Evolutionary conservation across 108 stramenopile species (phyloP).

Genomic region (Skeletonema menzelii): DNA sequence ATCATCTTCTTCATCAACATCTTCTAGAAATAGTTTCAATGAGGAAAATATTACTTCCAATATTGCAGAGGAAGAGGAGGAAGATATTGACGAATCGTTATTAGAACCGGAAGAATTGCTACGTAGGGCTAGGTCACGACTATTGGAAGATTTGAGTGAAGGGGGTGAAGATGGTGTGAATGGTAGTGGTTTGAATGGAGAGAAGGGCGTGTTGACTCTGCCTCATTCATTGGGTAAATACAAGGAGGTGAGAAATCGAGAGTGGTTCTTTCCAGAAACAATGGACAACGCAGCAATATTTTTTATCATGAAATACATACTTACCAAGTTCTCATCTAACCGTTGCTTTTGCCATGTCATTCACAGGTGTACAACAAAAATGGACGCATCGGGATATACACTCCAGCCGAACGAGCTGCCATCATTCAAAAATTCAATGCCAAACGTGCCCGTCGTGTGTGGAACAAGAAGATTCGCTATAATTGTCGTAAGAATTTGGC

Average conservation of each 20-base stretch:
- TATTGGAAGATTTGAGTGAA: constrained; percentile 84
- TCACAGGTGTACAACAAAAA: constrained; percentile 90
- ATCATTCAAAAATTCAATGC: constrained; percentile 89
- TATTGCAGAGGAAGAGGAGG: constrained; percentile 6
- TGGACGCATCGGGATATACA: constrained; percentile 97
- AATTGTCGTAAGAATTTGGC: constrained; percentile 96
- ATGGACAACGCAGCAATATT: not conserved
- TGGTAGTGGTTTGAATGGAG: constrained; percentile 35
- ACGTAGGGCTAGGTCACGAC: constrained; percentile 67
- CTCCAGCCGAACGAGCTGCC: constrained; percentile 89
- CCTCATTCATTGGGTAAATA: constrained; percentile 86
- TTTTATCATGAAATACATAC: not conserved
- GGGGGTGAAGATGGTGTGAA: constrained; percentile 16
- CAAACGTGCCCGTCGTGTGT: constrained; percentile 89
- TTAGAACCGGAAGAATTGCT: constrained; percentile 73
- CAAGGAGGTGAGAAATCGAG: constrained; percentile 69
- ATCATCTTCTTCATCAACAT: constrained; percentile 1
- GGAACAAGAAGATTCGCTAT: constrained; percentile 98
- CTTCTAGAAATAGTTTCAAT: not conserved
- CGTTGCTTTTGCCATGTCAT: not conserved
- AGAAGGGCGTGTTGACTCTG: constrained; percentile 69
- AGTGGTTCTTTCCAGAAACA: not conserved
- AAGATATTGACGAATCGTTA: constrained; percentile 58
- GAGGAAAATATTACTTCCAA: not conserved
- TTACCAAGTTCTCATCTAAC: not conserved